phyloP scores from a whole-genome alignment of 2,329 filamentous ascomycete genomes.

The Stagonosporopsis chrysanthemi region DNA sequence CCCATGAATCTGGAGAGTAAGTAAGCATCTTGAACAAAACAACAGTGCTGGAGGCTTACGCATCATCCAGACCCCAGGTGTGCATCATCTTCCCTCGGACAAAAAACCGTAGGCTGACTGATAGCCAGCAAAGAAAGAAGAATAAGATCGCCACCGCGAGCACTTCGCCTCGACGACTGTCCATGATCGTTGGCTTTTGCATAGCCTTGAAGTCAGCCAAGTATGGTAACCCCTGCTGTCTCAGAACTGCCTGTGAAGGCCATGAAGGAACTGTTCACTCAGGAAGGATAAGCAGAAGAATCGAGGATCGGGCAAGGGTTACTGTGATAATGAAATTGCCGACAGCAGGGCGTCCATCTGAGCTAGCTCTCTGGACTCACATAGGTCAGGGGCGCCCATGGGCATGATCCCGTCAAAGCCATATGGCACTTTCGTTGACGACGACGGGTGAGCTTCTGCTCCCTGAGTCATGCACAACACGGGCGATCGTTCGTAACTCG shows the following conservation, averaged over 20 bases:
- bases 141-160: conserved; percentile 45
- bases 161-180: conserved; percentile 29
- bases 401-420: conserved; percentile 3
- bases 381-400: background rate
- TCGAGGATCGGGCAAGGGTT: background rate
- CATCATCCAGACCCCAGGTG: conserved; percentile 49
- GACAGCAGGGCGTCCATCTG: background rate
- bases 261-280: conserved; percentile 2
- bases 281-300: background rate
- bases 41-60: conserved; percentile 9
- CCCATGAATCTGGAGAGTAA: conserved; percentile 42
- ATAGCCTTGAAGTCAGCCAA: conserved; percentile 2
- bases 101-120: conserved; percentile 47
- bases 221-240: background rate
- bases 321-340: background rate
- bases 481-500: conserved; percentile 14
- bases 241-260: background rate
- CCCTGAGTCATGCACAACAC: conserved; percentile 15
- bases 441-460: conserved; percentile 7
- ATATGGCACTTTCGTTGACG: conserved; percentile 1
- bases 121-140: conserved; percentile 47
- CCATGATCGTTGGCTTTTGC: conserved; percentile 18
- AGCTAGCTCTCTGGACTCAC: conserved; percentile 6
- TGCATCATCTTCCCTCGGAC: conserved; percentile 45
- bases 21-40: background rate